These are phyloP conservation scores for Solanum infundibuliforme DNA, from an alignment of 257 asterid genomes.

Conservation along the genomic window DNA sequence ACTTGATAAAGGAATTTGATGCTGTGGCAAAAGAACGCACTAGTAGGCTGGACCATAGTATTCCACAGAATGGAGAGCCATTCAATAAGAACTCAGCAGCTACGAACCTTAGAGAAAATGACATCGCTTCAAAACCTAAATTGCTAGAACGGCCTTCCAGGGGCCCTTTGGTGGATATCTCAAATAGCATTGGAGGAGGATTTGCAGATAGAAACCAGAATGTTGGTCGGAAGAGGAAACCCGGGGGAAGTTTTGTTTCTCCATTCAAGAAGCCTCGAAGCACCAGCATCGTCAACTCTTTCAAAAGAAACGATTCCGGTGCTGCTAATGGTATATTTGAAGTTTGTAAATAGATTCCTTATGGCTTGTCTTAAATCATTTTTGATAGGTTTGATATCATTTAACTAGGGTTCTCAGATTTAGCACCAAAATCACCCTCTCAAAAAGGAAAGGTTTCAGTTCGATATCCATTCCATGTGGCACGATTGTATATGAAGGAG, in stretches of 20 bases:
- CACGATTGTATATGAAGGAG: slow-evolving; percentile 57
- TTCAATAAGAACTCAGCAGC: slow-evolving; percentile 12
- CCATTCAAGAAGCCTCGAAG: slow-evolving; percentile 89
- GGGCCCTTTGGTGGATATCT: slow-evolving; percentile 52
- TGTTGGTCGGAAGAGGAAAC: slow-evolving; percentile 53
- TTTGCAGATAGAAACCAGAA: slow-evolving; percentile 22
- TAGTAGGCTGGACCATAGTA: slow-evolving; percentile 15
- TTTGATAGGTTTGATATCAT: slow-evolving; percentile 18
- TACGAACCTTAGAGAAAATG: slow-evolving; percentile 18
- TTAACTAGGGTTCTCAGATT: slow-evolving; percentile 50
- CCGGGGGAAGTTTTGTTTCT: slow-evolving; percentile 40
- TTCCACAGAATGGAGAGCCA: slow-evolving; percentile 17
- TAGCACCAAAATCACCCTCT: slow-evolving; percentile 40
- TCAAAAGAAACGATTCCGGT: slow-evolving; percentile 28
- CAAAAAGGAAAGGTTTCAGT: slow-evolving; percentile 44
- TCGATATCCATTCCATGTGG: slow-evolving; percentile 50
- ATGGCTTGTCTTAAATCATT: slow-evolving; percentile 8
- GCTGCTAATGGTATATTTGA: slow-evolving; percentile 44
- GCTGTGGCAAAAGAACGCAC: slow-evolving; percentile 50
- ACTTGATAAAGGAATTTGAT: slow-evolving; percentile 75
- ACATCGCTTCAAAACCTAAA: slow-evolving; percentile 14
- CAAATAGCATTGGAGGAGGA: slow-evolving; percentile 34
- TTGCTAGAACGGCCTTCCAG: slow-evolving; percentile 30
- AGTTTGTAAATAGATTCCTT: slow-evolving; percentile 6
- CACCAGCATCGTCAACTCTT: slow-evolving; percentile 55